Conservation (phyloP, 1,284 basidiomycete species). For the Serendipita sp. region DNA sequence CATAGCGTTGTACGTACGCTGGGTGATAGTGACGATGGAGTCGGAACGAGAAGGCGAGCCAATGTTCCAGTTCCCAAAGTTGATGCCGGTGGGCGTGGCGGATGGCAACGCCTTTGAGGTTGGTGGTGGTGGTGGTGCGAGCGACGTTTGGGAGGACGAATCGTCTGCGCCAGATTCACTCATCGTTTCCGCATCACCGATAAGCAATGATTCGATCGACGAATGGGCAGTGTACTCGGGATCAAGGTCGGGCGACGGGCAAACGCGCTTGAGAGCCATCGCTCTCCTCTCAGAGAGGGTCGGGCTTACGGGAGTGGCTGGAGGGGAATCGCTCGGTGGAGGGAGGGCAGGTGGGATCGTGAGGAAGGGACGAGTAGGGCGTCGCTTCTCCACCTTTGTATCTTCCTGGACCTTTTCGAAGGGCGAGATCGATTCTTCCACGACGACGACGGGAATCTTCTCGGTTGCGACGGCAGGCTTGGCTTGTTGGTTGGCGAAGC, state of each 20-base stretch:
- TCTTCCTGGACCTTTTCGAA: not conserved
- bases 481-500: not conserved
- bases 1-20: not conserved
- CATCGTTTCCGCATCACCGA: not conserved
- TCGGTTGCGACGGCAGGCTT: no score
- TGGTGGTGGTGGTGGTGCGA: not conserved
- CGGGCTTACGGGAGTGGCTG: not conserved
- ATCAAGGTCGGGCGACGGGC: slow-evolving; percentile 2
- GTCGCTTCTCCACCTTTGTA: not conserved
- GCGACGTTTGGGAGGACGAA: not conserved
- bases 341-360: not conserved
- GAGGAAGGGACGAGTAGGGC: not conserved
- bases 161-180: not conserved
- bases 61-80: not conserved
- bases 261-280: not conserved
- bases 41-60: slow-evolving; percentile 2
- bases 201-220: not conserved
- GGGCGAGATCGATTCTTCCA: not conserved
- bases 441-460: not conserved
- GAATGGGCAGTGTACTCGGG: not conserved
- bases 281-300: not conserved
- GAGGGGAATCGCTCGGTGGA: not conserved
- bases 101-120: not conserved
- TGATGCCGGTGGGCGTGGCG: not conserved
- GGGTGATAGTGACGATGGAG: slow-evolving; percentile 2